Evolutionary conservation across 1,139 yeast genomes (phyloP), one percentile per base, ranked within the genome.

Genomic region (Protomyces inundatus): DNA sequence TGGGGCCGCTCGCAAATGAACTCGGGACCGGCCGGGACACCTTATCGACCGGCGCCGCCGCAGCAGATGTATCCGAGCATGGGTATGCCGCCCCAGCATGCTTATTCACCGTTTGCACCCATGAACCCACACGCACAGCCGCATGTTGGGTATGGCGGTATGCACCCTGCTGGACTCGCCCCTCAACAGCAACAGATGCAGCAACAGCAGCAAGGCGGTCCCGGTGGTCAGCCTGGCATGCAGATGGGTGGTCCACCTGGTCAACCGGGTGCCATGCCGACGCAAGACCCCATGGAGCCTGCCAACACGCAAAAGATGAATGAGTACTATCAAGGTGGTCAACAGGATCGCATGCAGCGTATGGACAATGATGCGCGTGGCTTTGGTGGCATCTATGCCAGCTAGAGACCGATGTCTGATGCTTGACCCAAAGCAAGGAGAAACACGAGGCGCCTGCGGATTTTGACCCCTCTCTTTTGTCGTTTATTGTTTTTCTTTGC

Each of bases 1-100:
- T 90, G 97, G 97, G 98, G 97, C 57, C 81, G 95, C 71, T 75
- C 80, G 46, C 80, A 77, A 68, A 72, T 72, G 68, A 69, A 70
- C 58, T 69, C 71, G 9, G 71, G 69, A 14, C 68, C 71, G 4
- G 70, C 68, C 52, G 69, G 69, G 36, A 70, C 70, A 40, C 73
- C 75, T 23, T 72, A 73, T 68, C 69, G 70, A 66, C 69, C 71
- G 48, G 71, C 75, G 16, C 75, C 75, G 23, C 71, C 74, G 35
- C 77, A 76, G 9, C 74, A 75, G 56, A 73, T 74, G 34, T 75
- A 74, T 68, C 74, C 77, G 34, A 75, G 75, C 55, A 69, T 74
- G 71, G 73, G 72, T 14, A 64, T 73, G 64, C 72, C 76, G 33
- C 70, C 73, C 16, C 75, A 73, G 64, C 70, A 71, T 55, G 73